Base-by-base conservation (phyloP, 208 protist species). In the Entamoeba dispar region DNA sequence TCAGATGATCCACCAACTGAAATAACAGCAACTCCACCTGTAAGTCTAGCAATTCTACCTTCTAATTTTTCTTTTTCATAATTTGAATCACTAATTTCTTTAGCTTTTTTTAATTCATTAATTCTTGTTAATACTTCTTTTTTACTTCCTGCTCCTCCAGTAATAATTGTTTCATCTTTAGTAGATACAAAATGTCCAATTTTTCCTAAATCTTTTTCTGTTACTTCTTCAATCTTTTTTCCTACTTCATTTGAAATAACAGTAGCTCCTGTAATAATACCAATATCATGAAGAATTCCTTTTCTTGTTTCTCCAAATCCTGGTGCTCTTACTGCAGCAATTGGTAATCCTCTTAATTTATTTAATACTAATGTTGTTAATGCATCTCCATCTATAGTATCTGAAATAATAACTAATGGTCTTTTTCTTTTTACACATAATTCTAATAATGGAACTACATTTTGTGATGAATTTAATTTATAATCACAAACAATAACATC, bases 241-340 rank as follows among this genome's bases (percentile, higher is more conserved):
- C 97, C 97, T 1, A 96, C 96, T 92, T 97, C 97, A 96, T 99
- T 97, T 93, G 96, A 97, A 47, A 97, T 96, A 10, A 99, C 94
- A 49, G 91, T 93, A 31, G 55, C 91, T 93, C 98, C 98, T 31
- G 98, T 99, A 51, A 99, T 96, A 93, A 99, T 95, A 69, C 98
- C 97, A 77, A 99, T 98, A 96, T 99, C 98, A 95, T 99, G 97
- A 55, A 99, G 95, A 94, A 97, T 98, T 93, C 95, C 97, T 93
- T 98, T 98, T 96, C 98, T 97, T 95, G 98, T 98, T 94, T 99
- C 98, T 91, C 98, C 98, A 94, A 99, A 99, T 93, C 98, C 98
- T 92, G 98, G 98, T 5, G 98, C 98, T 97, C 99, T 99, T 91
- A 98, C 96, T 92, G 97, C 95, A 51, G 12, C 6, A 17, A 94